Conservation (phyloP, 805 yeast genomes). For the Zygosaccharomyces rouxii region DNA sequence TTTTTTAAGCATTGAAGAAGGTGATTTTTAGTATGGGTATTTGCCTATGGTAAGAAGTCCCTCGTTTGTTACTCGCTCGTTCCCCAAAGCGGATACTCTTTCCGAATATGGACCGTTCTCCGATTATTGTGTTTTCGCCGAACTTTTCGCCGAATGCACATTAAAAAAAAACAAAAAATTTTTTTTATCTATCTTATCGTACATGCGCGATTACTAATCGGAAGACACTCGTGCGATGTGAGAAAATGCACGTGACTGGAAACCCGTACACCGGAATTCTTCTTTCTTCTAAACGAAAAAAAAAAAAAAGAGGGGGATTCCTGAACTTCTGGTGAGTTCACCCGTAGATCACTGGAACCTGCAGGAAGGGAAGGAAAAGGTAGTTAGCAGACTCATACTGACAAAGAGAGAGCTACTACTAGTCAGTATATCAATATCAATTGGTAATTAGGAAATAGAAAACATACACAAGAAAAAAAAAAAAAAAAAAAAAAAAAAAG, state of each 20-base stretch:
- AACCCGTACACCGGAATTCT: conserved; percentile 1
- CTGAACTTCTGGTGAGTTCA: neutral
- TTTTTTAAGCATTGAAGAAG: neutral
- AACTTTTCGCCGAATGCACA: neutral
- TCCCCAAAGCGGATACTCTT: neutral
- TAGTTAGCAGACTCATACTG: no score
- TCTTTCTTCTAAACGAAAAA: neutral
- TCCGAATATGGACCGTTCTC: neutral
- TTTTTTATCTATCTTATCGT: neutral
- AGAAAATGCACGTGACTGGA: no score
- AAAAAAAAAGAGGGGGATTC: neutral
- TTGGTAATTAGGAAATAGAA: no score
- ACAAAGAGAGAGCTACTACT: no score
- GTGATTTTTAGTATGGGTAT: neutral
- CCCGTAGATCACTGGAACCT: conserved; percentile 1
- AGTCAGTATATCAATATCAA: no score
- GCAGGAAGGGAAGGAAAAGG: neutral
- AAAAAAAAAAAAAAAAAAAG: neutral
- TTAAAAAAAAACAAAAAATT: no score
- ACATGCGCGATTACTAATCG: neutral
- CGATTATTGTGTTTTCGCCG: neutral
- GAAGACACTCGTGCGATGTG: no score
- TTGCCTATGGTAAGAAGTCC: neutral
- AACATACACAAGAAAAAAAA: no score
- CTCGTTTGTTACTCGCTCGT: neutral